Base-by-base conservation (phyloP, 169 alveolate species). In the Plasmodium fragile region DNA sequence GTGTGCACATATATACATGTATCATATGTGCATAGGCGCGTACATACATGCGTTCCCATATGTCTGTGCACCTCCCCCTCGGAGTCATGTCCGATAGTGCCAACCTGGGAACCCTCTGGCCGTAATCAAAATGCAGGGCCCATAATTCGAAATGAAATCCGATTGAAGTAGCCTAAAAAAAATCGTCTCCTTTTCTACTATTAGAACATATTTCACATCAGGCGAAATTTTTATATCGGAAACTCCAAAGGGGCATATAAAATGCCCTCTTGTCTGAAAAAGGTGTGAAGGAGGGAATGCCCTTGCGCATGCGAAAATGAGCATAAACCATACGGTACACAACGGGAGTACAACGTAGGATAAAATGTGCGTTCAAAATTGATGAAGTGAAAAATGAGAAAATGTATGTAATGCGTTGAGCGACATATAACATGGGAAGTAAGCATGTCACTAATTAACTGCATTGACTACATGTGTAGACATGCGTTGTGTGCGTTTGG, bases 141-240 rank as follows among this genome's bases (percentile, higher is more conserved):
- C 93, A 39, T 87, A 87, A 52, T 75, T 87, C 5, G 49, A 71
- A 73, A 95, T 75, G 49, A 93, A 83, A 80, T 84, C 83, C 22
- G 92, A 93, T 53, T 82, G 92, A 30, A 95, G 90, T 32, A 95
- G 59, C 55, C 92, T 81, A 84, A 69, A 83, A 92, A 82, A 95
- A 7, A 95, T 78, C 0, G 96, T 95, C 32, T 95, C 96, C 82
- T 95, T 95, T 80, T 95, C 96, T 34, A 95, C 85, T 49, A 95
- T 93, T 81, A 92, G 49, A 65, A 80, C 84, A 72, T 92, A 92
- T 53, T 92, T 55, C 5, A 93, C 94, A 22, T 90, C 91, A 39
- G 92, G 93, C 22, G 94, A 75, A 45, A 96, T 79, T 43, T 36
- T 39, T 65, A 95, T 79, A 45, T 82, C 92, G 13, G 89, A 6